Percentiles rank a stretch among this genome's conserved stretches.
Conservation (phyloP, 163 green algal genomes). For the Scenedesmus sp. region DNA sequence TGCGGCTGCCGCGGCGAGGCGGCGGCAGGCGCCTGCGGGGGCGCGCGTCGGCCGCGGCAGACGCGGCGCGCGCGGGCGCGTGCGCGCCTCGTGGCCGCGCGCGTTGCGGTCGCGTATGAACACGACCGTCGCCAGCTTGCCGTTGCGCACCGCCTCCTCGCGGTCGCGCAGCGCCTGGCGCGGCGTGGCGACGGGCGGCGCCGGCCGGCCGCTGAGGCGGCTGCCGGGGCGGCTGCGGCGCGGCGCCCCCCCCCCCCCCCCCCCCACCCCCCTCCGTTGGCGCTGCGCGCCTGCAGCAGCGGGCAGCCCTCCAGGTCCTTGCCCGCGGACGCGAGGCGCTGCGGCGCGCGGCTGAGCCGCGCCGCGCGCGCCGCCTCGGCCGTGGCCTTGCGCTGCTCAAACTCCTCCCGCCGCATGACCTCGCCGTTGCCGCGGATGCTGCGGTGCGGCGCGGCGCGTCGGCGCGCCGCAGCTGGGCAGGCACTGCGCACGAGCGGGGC, state of each 20-base stretch:
- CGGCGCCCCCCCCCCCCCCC: too few species aligned
- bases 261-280: too few species aligned
- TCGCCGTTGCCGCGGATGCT: conserved; percentile 85
- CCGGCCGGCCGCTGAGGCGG: too few species aligned
- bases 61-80: not conserved
- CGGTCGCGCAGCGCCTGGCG: conserved; percentile 70
- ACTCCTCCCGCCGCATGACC: conserved; percentile 87
- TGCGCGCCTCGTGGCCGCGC: conserved; percentile 66
- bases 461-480: too few species aligned
- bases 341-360: conserved; percentile 77
- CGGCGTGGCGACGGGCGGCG: too few species aligned
- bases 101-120: conserved; percentile 87
- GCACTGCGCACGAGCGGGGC: too few species aligned
- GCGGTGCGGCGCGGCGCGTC: not conserved
- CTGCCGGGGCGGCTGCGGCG: too few species aligned
- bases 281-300: conserved; percentile 67
- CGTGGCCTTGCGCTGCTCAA: conserved; percentile 80
- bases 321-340: conserved; percentile 75
- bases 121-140: conserved; percentile 89
- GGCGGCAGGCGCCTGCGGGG: not conserved
- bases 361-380: conserved; percentile 71
- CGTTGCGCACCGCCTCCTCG: conserved; percentile 87
- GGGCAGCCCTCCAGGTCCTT: conserved; percentile 76
- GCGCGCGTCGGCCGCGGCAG: not conserved
- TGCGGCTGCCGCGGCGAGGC: too few species aligned